Evolutionary conservation across 352 stramenopile species (phyloP), one percentile per base, ranked within the genome.

Genomic region (Globisporangium camurandrum): DNA sequence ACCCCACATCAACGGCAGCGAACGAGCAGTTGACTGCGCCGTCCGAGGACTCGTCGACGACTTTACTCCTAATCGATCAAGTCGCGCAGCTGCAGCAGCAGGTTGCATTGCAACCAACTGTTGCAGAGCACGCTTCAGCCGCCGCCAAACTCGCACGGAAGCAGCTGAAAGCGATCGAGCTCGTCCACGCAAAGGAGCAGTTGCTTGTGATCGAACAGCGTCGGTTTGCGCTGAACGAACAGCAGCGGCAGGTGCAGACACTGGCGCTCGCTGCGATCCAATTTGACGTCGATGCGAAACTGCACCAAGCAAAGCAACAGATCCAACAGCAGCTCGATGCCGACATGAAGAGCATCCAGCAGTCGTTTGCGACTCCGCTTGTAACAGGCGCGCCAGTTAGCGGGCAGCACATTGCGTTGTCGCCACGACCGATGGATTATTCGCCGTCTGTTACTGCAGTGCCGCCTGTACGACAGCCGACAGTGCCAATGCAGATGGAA

Each of bases 1-100:
- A n/a, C n/a, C n/a, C n/a, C n/a, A n/a, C n/a, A n/a, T n/a, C n/a
- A n/a, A n/a, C n/a, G n/a, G n/a, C n/a, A n/a, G n/a, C n/a, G n/a
- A n/a, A n/a, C n/a, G n/a, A n/a, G n/a, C n/a, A n/a, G n/a, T n/a
- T n/a, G n/a, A n/a, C n/a, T n/a, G n/a, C n/a, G n/a, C n/a, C n/a
- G n/a, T n/a, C n/a, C n/a, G 64, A 81, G 20, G 71, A 81, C 31
- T 84, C 71, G 11, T 79, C 72, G 5, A 77, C 59, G 10, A 84
- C 69, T 16, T 75, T 67, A 28, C 44, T 80, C 38, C 51, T 84
- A n/a, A 33, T 73, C 9, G 55, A 53, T 9, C 59, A 84, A 47
- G 52, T 67, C 8, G 33, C 34, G 27, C 37, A 46, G 0, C 24
- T 74, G 2, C 51, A 66, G 42, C 39, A 43, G 14, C 41, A 51